Base-by-base conservation (phyloP, 768 basidiomycete species). In the Termitomyces sp. region DNA sequence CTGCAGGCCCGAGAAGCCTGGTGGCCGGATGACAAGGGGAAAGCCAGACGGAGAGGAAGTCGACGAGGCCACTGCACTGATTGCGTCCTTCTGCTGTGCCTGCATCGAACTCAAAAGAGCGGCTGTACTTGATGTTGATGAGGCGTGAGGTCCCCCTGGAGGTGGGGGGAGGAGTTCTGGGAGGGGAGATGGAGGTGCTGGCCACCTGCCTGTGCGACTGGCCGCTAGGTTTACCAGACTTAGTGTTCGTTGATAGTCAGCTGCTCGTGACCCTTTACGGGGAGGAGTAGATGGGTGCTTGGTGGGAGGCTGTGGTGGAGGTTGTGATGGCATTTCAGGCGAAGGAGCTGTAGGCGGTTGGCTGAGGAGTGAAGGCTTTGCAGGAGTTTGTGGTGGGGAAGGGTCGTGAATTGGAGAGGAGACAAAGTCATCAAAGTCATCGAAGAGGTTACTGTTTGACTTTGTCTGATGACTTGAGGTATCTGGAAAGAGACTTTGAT, bases 221-320 rank as follows among this genome's bases (percentile, higher is more conserved):
- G 85, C 86, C 8, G 84, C 88, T 15, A 71, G 74, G 63, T 85
- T 80, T 65, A 91, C 70, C 31, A 90, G 75, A 62, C 77, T 85
- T 62, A 81, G 71, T 2, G 87, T 85, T 43, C 87, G 83, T 60
- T 79, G 76, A 63, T 86, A 86, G 59, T 82, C 80, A 12, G 78
- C 76, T 38, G 76, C 70, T 50, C 76, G 76, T 12, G 79, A 73
- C 3, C 61, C 51, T 71, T 72, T 72, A 50, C 68, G 72, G 40
- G 70, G 56, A 56, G 58, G 64, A 6, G 53, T 55, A 34, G 68
- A 55, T 54, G 64, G 68, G 5, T 62, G 65, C 46, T 64, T 61
- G 36, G 57, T 46, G 3, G 59, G 62, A 25, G 64, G 61, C 48
- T 56, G 66, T 0, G 45, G 42, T 7, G 59, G n/a, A 6, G 57